Evolutionary conservation across 495 filamentous ascomycete species (phyloP).

Genomic region (Lasiosphaeria hispida): DNA sequence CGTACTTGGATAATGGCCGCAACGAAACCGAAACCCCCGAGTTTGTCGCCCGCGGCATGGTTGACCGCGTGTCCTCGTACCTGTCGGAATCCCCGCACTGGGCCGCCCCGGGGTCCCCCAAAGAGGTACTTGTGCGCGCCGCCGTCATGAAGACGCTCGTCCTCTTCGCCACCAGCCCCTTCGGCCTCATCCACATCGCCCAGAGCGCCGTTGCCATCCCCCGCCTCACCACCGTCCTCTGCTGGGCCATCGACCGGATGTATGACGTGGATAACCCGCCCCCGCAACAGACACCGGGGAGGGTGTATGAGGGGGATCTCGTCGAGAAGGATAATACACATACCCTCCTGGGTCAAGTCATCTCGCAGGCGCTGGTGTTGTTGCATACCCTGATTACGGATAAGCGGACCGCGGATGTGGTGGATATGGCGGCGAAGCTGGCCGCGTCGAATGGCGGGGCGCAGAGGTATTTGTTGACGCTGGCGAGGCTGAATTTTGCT

Average conservation of each 20-base stretch:
- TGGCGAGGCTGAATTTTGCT: constrained; percentile 46
- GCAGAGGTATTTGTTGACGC: constrained; percentile 42
- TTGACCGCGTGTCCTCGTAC: constrained; percentile 41
- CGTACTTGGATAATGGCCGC: constrained; percentile 7
- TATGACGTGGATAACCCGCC: constrained; percentile 40
- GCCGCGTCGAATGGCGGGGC: constrained; percentile 32
- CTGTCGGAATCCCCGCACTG: constrained; percentile 39
- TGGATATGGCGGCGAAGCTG: constrained; percentile 40
- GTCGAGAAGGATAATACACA: neutral
- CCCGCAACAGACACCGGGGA: neutral
- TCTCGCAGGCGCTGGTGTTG: constrained; percentile 31
- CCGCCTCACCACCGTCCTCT: constrained; percentile 38
- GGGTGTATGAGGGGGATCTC: neutral
- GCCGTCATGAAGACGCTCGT: constrained; percentile 37
- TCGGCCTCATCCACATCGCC: constrained; percentile 40
- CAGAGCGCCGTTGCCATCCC: constrained; percentile 40
- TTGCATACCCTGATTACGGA: constrained; percentile 45
- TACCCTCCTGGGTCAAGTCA: constrained; percentile 22
- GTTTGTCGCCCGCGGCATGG: constrained; percentile 34
- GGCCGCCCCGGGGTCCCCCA: constrained; percentile 31
- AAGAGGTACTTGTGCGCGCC: constrained; percentile 29
- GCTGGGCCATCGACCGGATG: constrained; percentile 42
- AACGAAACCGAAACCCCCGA: constrained; percentile 22
- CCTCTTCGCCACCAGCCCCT: constrained; percentile 36
- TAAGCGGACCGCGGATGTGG: constrained; percentile 29